Percentiles rank a stretch among this genome's conserved stretches.
phyloP scores from a whole-genome alignment of 768 basidiomycete genomes.

The Termitomyces sp. region DNA sequence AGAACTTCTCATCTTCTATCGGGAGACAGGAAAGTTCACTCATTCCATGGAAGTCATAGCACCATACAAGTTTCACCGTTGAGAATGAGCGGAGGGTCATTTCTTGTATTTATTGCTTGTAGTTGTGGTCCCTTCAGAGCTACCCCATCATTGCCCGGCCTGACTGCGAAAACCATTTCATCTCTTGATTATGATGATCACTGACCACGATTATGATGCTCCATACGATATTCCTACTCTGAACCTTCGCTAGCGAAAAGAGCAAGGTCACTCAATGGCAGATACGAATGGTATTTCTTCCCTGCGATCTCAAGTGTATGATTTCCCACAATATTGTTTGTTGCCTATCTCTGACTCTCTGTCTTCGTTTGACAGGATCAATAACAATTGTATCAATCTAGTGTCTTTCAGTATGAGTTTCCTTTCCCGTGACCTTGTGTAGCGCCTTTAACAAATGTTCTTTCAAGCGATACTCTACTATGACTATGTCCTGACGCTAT shows the following conservation, averaged over 20 bases:
- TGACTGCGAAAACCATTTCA: neutral
- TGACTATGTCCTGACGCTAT: conserved; percentile 43
- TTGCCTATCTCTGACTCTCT: neutral
- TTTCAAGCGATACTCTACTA: conserved; percentile 35
- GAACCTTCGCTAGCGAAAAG: neutral
- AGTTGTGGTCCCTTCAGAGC: neutral
- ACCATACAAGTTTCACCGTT: no score
- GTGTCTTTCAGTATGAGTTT: conserved; percentile 12
- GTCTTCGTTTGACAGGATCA: conserved; percentile 3
- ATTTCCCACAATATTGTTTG: neutral
- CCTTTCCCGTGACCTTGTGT: neutral
- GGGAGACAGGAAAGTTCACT: no score
- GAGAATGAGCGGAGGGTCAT: no score
- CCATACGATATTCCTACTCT: neutral
- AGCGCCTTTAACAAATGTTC: neutral
- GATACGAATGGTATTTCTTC: neutral
- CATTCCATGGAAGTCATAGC: no score
- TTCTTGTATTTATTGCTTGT: no score
- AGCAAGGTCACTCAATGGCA: neutral
- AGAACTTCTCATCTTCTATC: no score
- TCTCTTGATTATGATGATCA: neutral
- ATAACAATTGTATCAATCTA: conserved; percentile 11
- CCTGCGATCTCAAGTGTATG: neutral
- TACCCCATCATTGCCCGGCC: neutral
- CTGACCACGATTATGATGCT: neutral